Percentiles rank a stretch among this genome's conserved stretches.
phyloP scores from a whole-genome alignment of 768 basidiomycete genomes.

The Porphyrellus cyaneotinctus region DNA sequence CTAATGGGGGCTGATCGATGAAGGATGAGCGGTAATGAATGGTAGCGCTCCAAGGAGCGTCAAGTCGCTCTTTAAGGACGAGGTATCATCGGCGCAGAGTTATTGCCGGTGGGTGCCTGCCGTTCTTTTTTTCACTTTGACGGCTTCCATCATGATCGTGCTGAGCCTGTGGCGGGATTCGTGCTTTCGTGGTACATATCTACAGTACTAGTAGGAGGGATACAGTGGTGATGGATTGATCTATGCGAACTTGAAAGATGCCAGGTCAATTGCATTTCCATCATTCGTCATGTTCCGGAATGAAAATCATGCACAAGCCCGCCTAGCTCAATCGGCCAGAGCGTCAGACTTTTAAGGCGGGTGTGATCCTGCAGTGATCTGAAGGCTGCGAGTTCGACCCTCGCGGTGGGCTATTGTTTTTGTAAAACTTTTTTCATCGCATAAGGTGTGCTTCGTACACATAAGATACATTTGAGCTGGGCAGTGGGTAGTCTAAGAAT shows the following conservation, averaged over 20 bases:
- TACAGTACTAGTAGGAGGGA: too few species aligned
- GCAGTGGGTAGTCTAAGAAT: constrained; percentile 19
- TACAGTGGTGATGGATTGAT: too few species aligned
- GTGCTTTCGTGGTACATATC: too few species aligned
- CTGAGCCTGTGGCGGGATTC: too few species aligned
- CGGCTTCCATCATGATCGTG: too few species aligned
- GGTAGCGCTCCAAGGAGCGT: neutral
- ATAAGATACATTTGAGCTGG: constrained; percentile 17
- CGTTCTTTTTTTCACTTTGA: neutral
- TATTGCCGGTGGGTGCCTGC: neutral
- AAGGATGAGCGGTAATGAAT: constrained; percentile 22
- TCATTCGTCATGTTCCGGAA: neutral
- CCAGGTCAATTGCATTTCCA: neutral
- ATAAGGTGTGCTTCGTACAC: neutral
- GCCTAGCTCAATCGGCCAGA: constrained; percentile 63
- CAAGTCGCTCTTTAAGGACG: neutral
- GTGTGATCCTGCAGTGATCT: constrained; percentile 40
- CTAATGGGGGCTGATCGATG: neutral
- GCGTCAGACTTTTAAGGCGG: constrained; percentile 52
- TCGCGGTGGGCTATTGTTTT: constrained; percentile 66
- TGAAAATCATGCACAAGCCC: constrained; percentile 25
- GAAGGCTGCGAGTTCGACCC: constrained; percentile 85
- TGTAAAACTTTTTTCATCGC: neutral
- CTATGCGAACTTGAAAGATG: too few species aligned
- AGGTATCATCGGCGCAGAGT: constrained; percentile 3